Evolutionary conservation across 371 early-diverging fungal species (phyloP).

Genomic region (Rhizopus arrhizus): DNA sequence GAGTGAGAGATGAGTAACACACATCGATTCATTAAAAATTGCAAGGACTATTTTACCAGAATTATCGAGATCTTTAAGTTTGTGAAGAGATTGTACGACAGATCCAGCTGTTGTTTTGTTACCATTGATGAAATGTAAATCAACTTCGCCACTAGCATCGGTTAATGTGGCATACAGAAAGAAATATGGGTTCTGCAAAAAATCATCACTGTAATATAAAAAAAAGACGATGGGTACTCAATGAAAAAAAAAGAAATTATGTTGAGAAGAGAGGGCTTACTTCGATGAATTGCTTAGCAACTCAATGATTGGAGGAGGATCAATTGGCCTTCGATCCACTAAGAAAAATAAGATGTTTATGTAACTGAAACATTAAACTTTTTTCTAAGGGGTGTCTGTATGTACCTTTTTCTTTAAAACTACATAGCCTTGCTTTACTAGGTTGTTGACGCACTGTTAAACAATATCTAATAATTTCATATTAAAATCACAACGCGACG

Average conservation of each 20-base stretch:
- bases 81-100: slow-evolving; percentile 55
- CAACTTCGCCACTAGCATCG: slow-evolving; percentile 29
- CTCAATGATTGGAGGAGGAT: slow-evolving; percentile 55
- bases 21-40: background rate
- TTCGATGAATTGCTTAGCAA: slow-evolving; percentile 23
- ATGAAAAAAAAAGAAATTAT: background rate
- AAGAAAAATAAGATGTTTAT: slow-evolving; percentile 7
- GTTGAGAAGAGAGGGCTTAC: slow-evolving; percentile 6
- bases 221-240: background rate
- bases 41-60: slow-evolving; percentile 23
- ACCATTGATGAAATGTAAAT: slow-evolving; percentile 40
- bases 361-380: background rate
- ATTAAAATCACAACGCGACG: background rate
- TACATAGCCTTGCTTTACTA: slow-evolving; percentile 57
- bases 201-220: slow-evolving; percentile 2
- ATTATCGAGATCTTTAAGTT: slow-evolving; percentile 49
- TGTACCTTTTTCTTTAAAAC: slow-evolving; percentile 59
- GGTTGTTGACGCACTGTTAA: slow-evolving; percentile 58
- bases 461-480: slow-evolving; percentile 20
- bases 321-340: slow-evolving; percentile 55
- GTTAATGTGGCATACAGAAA: slow-evolving; percentile 49
- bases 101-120: slow-evolving; percentile 51
- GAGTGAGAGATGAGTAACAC: background rate
- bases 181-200: slow-evolving; percentile 16
- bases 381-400: no score